Conservation (phyloP, 1,139 yeast species). For the Nadsonia commutata region DNA sequence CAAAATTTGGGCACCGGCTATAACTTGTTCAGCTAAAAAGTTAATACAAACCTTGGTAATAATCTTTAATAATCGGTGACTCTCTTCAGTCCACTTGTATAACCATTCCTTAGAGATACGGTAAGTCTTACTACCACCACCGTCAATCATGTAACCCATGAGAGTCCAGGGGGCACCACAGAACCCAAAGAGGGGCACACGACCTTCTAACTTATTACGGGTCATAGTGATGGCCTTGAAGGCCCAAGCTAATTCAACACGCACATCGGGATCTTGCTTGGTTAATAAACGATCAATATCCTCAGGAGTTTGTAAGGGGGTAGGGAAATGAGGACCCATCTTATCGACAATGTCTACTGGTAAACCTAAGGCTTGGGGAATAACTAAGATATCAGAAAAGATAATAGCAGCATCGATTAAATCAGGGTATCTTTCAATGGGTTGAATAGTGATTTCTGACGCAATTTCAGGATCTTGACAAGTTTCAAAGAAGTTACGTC, state of each 20-base stretch:
- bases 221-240: constrained; percentile 83
- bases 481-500: constrained; percentile 81
- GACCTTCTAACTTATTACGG: constrained; percentile 66
- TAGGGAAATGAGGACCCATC: constrained; percentile 85
- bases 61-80: constrained; percentile 59
- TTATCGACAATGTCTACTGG: constrained; percentile 88
- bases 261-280: constrained; percentile 49
- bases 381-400: constrained; percentile 85
- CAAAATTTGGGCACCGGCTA: constrained; percentile 95
- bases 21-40: constrained; percentile 84
- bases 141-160: constrained; percentile 93
- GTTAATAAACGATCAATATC: constrained; percentile 45
- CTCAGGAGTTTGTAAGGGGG: constrained; percentile 62
- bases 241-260: constrained; percentile 81
- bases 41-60: constrained; percentile 84
- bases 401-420: constrained; percentile 92
- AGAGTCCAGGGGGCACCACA: constrained; percentile 98
- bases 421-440: constrained; percentile 79
- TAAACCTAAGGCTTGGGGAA: constrained; percentile 98
- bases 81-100: constrained; percentile 57
- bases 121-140: constrained; percentile 88
- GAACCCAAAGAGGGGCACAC: constrained; percentile 89
- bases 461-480: constrained; percentile 93
- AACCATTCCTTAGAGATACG: constrained; percentile 89
- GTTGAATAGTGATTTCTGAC: constrained; percentile 87